Evolutionary conservation across 495 filamentous ascomycete genomes (phyloP).

Genomic region (Delitschia confertaspora): DNA sequence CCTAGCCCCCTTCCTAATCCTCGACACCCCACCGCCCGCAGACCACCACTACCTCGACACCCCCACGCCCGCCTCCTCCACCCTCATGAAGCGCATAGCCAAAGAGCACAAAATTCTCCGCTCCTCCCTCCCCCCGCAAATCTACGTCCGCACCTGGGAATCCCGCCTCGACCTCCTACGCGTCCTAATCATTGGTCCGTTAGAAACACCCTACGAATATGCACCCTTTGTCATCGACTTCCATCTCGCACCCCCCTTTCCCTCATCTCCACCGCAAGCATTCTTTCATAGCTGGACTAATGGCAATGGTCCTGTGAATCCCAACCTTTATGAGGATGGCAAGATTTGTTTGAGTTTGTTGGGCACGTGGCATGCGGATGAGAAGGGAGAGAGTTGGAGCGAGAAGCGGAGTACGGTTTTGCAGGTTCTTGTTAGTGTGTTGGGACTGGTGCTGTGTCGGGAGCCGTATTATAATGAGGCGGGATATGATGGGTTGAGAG

Average conservation of each 20-base stretch:
- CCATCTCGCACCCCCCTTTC: conserved; percentile 41
- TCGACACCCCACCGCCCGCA: conserved; percentile 39
- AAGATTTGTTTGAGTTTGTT: conserved; percentile 53
- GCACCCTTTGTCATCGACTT: conserved; percentile 55
- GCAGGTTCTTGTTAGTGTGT: conserved; percentile 52
- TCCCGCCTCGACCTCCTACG: conserved; percentile 49
- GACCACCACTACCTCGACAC: conserved; percentile 42
- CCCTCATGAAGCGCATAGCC: conserved; percentile 40
- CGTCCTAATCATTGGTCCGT: conserved; percentile 50
- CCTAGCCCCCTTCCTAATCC: conserved; percentile 9
- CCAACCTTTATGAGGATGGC: conserved; percentile 56
- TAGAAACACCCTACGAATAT: conserved; percentile 53
- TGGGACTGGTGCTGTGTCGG: conserved; percentile 51
- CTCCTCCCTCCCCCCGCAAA: conserved; percentile 45
- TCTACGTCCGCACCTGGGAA: conserved; percentile 54
- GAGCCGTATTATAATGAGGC: conserved; percentile 59
- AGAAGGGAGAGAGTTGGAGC: conserved; percentile 47
- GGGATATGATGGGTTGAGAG: conserved; percentile 44
- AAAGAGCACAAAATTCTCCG: conserved; percentile 52
- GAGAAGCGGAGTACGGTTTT: conserved; percentile 44
- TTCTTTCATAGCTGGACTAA: conserved; percentile 52
- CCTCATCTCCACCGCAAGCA: conserved; percentile 39
- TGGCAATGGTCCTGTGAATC: conserved; percentile 47
- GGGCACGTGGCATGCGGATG: conserved; percentile 50
- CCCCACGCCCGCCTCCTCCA: conserved; percentile 3